Percentiles rank a stretch among this genome's conserved stretches.
Evolutionary conservation across 169 alveolate species (phyloP).

Genomic region (Perkinsus olseni): DNA sequence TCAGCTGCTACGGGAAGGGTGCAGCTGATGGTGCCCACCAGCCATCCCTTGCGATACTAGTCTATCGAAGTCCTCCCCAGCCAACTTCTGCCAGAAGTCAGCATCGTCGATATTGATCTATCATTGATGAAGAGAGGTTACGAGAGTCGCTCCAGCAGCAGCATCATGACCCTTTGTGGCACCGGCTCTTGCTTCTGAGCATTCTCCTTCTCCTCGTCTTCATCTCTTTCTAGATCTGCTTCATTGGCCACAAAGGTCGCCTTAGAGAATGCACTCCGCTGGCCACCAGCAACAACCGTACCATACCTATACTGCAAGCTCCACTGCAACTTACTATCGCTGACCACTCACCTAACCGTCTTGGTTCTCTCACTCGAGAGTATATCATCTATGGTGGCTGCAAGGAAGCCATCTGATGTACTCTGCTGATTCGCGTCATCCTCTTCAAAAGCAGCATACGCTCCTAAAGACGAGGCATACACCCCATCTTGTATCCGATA

Average conservation of each 20-base stretch:
- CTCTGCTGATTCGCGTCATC: background rate
- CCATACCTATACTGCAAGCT: background rate
- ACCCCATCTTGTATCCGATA: background rate
- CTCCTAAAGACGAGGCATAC: background rate
- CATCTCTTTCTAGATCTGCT: background rate
- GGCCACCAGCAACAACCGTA: background rate
- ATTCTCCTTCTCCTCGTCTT: too few species aligned
- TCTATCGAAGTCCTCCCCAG: background rate
- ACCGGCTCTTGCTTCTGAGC: too few species aligned
- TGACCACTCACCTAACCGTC: background rate
- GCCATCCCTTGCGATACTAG: background rate
- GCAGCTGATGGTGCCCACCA: background rate
- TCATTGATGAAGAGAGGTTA: background rate
- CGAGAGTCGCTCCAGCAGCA: background rate
- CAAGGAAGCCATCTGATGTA: background rate
- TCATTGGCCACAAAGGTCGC: background rate
- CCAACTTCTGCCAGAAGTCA: background rate
- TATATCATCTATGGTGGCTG: background rate
- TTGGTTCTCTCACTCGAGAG: background rate
- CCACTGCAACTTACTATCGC: background rate
- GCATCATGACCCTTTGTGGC: too few species aligned
- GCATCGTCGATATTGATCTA: background rate
- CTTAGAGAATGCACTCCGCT: background rate
- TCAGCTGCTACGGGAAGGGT: background rate
- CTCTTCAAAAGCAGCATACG: background rate